Evolutionary conservation across 768 basidiomycete species (phyloP).

Genomic region (Boletus patriciae): DNA sequence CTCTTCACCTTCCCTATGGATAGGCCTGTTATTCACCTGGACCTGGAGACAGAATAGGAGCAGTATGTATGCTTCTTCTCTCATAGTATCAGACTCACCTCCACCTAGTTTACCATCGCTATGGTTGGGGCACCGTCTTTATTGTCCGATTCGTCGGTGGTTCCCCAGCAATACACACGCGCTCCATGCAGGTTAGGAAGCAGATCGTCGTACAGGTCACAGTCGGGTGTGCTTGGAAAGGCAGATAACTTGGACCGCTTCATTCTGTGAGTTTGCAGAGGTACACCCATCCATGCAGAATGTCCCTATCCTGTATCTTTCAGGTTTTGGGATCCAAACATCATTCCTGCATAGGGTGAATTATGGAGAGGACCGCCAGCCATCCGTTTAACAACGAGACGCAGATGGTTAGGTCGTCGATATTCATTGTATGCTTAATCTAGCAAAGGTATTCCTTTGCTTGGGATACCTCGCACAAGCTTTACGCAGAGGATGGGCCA

Average conservation of each 20-base stretch:
- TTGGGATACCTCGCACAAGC: conserved; percentile 19
- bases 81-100: background rate
- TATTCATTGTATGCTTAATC: background rate
- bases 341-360: conserved; percentile 13
- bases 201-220: conserved; percentile 22
- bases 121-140: conserved; percentile 22
- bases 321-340: conserved; percentile 22
- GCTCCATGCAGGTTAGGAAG: conserved; percentile 20
- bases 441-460: conserved; percentile 20
- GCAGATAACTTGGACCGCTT: conserved; percentile 6
- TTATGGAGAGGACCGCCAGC: conserved; percentile 19
- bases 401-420: conserved; percentile 9
- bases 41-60: conserved; percentile 25
- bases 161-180: conserved; percentile 22
- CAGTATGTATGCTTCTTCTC: background rate
- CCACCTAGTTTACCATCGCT: conserved; percentile 18
- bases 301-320: background rate
- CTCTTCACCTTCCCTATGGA: background rate
- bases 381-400: conserved; percentile 27
- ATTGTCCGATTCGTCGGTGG: conserved; percentile 22
- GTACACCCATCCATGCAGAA: background rate
- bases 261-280: conserved; percentile 18
- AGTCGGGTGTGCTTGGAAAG: conserved; percentile 21
- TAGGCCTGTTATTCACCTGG: conserved; percentile 23
- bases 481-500: conserved; percentile 23